Evolutionary conservation across 371 early-diverging fungal species (phyloP).

Genomic region (Mortierella sp.): DNA sequence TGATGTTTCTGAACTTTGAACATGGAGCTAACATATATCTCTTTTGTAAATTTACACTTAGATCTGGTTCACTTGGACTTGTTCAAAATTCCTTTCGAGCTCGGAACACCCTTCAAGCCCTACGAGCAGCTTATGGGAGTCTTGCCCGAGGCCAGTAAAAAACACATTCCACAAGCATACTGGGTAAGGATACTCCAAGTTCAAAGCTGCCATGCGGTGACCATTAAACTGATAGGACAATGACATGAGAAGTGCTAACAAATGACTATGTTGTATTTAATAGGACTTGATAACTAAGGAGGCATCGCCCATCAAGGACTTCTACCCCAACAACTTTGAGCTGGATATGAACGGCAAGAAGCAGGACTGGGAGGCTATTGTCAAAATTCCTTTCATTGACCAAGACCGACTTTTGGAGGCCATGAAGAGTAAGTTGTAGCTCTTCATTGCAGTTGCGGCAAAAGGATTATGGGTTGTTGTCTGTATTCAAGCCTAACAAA

Average conservation of each 20-base stretch:
- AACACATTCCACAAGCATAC: conserved; percentile 85
- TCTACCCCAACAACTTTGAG: conserved; percentile 94
- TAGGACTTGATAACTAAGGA: conserved; percentile 88
- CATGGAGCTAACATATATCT: background rate
- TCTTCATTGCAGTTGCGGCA: too few species aligned
- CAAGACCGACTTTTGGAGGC: conserved; percentile 87
- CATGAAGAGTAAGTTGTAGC: conserved; percentile 66
- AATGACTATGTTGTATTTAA: background rate
- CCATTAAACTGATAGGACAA: background rate
- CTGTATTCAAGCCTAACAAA: background rate
- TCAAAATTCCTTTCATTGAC: conserved; percentile 96
- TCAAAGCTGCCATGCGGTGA: background rate
- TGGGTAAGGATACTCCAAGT: conserved; percentile 60
- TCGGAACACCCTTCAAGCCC: conserved; percentile 94
- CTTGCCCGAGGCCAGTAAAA: conserved; percentile 89
- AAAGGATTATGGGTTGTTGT: background rate
- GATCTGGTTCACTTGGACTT: conserved; percentile 71
- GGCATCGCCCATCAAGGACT: conserved; percentile 90
- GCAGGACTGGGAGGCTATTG: conserved; percentile 98
- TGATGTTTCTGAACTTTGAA: background rate
- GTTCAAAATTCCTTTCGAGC: conserved; percentile 79
- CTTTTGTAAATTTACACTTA: background rate
- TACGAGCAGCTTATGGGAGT: conserved; percentile 99
- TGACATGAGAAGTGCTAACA: background rate
- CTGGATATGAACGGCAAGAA: conserved; percentile 99